Evolutionary conservation across 2,329 filamentous ascomycete species (phyloP).

Genomic region (Epichloe bromicola): DNA sequence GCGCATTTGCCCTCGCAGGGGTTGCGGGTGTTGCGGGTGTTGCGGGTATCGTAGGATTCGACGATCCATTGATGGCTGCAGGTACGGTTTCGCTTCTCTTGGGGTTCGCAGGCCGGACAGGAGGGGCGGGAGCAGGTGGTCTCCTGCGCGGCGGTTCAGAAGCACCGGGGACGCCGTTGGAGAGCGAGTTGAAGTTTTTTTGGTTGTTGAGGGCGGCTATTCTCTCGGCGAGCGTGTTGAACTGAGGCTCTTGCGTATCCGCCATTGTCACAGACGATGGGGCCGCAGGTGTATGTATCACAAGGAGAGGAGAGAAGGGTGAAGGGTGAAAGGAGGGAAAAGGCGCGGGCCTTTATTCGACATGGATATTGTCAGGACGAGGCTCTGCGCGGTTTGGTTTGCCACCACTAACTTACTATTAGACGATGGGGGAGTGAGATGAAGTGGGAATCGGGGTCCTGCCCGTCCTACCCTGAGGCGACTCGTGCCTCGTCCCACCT

Average conservation of each 20-base stretch:
- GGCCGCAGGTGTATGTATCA: too few relatives aligned
- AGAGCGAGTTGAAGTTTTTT: slow-evolving; percentile 36
- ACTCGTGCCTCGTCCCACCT: too few relatives aligned
- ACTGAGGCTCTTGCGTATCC: slow-evolving; percentile 48
- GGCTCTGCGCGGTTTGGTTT: neutral
- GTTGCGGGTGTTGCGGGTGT: slow-evolving; percentile 26
- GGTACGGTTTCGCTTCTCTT: slow-evolving; percentile 24
- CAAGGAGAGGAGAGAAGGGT: too few relatives aligned
- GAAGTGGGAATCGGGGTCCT: neutral
- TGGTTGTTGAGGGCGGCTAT: slow-evolving; percentile 52
- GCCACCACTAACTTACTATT: too few relatives aligned
- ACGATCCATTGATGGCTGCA: slow-evolving; percentile 2
- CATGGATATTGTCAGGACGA: neutral
- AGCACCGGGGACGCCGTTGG: slow-evolving; percentile 11
- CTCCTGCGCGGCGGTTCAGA: slow-evolving; percentile 30
- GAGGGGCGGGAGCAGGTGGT: slow-evolving; percentile 25
- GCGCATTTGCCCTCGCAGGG: slow-evolving; percentile 24
- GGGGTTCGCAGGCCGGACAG: slow-evolving; percentile 26
- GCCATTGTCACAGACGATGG: slow-evolving; percentile 30
- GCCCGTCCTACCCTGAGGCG: too few relatives aligned
- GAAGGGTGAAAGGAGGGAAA: neutral
- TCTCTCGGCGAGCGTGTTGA: slow-evolving; percentile 46
- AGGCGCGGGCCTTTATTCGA: neutral
- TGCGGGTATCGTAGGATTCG: slow-evolving; percentile 20
- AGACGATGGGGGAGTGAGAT: neutral